Evolutionary conservation across 2,329 filamentous ascomycete genomes (phyloP).

Genomic region (Trichocomaceae sp.): DNA sequence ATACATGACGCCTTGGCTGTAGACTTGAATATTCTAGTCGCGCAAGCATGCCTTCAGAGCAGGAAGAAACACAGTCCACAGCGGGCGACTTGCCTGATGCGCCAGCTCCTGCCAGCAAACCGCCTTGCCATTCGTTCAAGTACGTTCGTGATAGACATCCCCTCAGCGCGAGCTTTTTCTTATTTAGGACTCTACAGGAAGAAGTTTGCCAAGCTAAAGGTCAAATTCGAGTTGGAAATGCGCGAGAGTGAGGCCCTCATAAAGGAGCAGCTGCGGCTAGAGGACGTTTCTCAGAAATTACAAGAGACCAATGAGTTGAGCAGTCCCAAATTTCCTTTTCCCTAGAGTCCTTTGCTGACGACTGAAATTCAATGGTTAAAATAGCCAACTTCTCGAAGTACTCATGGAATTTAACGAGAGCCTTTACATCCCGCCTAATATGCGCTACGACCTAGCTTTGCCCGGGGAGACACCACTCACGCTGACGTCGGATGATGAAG

Average conservation of each 20-base stretch:
- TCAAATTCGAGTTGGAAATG: constrained; percentile 73
- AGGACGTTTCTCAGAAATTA: constrained; percentile 72
- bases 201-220: constrained; percentile 85
- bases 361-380: background rate
- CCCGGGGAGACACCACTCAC: constrained; percentile 36
- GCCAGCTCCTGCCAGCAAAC: constrained; percentile 35
- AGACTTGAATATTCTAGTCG: background rate
- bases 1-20: background rate
- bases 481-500: constrained; percentile 32
- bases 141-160: constrained; percentile 21
- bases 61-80: constrained; percentile 22
- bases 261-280: constrained; percentile 72
- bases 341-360: background rate
- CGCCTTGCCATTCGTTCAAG: constrained; percentile 64
- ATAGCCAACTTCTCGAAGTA: constrained; percentile 78
- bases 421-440: constrained; percentile 65
- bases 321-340: constrained; percentile 14
- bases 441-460: constrained; percentile 64
- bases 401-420: constrained; percentile 85
- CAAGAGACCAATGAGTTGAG: constrained; percentile 87
- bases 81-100: constrained; percentile 29
- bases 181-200: constrained; percentile 44
- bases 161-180: constrained; percentile 7
- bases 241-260: constrained; percentile 60
- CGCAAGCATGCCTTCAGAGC: constrained; percentile 29